Evolutionary conservation across 2,329 filamentous ascomycete species (phyloP).

Genomic region (Paecilomyces sp.): DNA sequence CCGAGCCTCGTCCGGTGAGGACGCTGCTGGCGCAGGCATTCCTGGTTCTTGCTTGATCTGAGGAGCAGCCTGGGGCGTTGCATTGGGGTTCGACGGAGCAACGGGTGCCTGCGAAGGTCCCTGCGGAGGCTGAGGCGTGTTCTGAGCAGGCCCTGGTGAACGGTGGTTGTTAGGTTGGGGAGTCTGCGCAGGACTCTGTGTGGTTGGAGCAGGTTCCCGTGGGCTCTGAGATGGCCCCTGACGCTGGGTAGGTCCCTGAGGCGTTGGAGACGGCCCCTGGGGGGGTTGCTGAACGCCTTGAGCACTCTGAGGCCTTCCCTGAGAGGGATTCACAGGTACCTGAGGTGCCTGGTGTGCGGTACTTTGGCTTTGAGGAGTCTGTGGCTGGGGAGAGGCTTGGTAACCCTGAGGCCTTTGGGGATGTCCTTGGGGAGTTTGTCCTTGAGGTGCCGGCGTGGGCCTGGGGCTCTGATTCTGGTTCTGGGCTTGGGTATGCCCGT

Average conservation of each 20-base stretch:
- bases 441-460: background rate
- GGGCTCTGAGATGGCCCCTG: conserved; percentile 1
- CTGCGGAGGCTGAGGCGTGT: background rate
- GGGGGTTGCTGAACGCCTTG: background rate
- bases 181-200: background rate
- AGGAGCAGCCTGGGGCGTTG: background rate
- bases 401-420: background rate
- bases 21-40: conserved; percentile 1
- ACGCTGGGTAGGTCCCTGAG: conserved; percentile 6
- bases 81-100: background rate
- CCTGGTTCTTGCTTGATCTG: background rate
- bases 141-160: background rate
- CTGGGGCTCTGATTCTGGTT: too few relatives aligned
- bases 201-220: conserved; percentile 1
- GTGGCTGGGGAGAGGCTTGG: background rate
- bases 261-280: background rate
- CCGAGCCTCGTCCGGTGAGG: conserved; percentile 1
- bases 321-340: background rate
- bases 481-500: background rate
- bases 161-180: background rate
- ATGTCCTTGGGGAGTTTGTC: background rate
- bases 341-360: background rate
- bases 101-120: background rate
- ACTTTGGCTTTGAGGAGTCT: background rate
- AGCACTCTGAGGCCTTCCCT: background rate